A percentile compares a stretch with the other conserved stretches of the same genome.
These are phyloP conservation scores for Sutorius australiensis DNA, from an alignment of 768 basidiomycete genomes.

Conservation along the genomic window DNA sequence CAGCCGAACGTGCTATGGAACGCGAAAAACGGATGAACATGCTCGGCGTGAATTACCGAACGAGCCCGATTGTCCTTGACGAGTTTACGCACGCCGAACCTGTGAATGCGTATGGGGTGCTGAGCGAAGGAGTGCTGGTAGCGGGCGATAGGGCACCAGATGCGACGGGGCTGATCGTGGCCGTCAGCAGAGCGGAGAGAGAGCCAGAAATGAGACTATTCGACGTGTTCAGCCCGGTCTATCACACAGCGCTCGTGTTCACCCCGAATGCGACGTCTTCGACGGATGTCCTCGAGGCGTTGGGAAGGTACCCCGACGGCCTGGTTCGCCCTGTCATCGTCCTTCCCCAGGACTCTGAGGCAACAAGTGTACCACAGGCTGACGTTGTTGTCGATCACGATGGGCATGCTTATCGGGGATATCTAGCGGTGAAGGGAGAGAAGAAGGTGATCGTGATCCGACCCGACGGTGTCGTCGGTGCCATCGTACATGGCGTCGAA, in stretches of 20 bases:
- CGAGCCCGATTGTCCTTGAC: conserved; percentile 36
- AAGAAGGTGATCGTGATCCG: conserved; percentile 35
- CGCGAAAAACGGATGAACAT: conserved; percentile 15
- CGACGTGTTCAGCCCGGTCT: conserved; percentile 17
- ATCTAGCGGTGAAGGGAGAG: conserved; percentile 31
- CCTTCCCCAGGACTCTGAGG: conserved; percentile 4
- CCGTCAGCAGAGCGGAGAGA: background rate
- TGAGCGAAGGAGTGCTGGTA: conserved; percentile 26
- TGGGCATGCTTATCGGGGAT: conserved; percentile 40
- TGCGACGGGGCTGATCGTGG: conserved; percentile 31
- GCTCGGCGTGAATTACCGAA: conserved; percentile 36
- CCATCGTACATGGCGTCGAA: conserved; percentile 17
- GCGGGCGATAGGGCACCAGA: conserved; percentile 48
- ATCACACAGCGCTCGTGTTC: conserved; percentile 33
- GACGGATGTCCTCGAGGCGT: conserved; percentile 4
- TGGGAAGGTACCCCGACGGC: conserved; percentile 4
- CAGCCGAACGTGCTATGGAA: background rate
- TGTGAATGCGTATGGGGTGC: conserved; percentile 10
- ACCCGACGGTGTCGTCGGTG: conserved; percentile 46
- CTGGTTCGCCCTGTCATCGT: conserved; percentile 12
- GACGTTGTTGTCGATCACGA: conserved; percentile 36
- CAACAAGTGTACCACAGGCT: conserved; percentile 16
- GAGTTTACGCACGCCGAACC: conserved; percentile 25
- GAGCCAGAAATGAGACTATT: conserved; percentile 17
- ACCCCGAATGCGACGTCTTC: conserved; percentile 1